Percentiles rank a stretch among this genome's conserved stretches.
These are phyloP conservation scores for Apodospora peruviana DNA, from an alignment of 495 filamentous ascomycete genomes.

Conservation along the genomic window DNA sequence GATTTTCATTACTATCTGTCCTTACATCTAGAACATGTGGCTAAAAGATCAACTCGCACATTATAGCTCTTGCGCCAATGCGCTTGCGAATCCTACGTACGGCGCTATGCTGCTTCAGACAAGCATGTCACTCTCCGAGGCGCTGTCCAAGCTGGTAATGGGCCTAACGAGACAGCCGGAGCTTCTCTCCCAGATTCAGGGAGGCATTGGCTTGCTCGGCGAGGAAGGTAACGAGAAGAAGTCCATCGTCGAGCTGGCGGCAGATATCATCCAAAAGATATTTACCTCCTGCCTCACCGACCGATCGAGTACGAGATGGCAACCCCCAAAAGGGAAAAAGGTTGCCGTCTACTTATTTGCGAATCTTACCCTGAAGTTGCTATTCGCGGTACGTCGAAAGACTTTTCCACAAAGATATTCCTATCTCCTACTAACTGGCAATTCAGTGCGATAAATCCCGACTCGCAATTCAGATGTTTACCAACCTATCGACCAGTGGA, in stretches of 20 bases:
- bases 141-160: slow-evolving; percentile 75
- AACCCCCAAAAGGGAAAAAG: slow-evolving; percentile 73
- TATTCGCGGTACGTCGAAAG: slow-evolving; percentile 62
- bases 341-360: slow-evolving; percentile 84
- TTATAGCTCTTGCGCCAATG: slow-evolving; percentile 66
- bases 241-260: slow-evolving; percentile 76
- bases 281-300: slow-evolving; percentile 90
- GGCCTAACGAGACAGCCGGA: slow-evolving; percentile 71
- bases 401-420: not conserved
- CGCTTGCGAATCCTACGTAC: slow-evolving; percentile 69
- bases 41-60: no score
- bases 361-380: slow-evolving; percentile 81
- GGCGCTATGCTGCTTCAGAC: slow-evolving; percentile 74
- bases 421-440: slow-evolving; percentile 4
- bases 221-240: slow-evolving; percentile 56
- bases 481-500: slow-evolving; percentile 77
- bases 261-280: slow-evolving; percentile 80
- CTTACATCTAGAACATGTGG: no score
- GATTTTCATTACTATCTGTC: no score
- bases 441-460: slow-evolving; percentile 54
- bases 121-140: slow-evolving; percentile 67
- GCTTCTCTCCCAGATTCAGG: slow-evolving; percentile 54
- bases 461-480: slow-evolving; percentile 78
- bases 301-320: slow-evolving; percentile 55
- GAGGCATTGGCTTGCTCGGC: slow-evolving; percentile 33